Evolutionary conservation across 2,329 filamentous ascomycete genomes (phyloP), one percentile per base, ranked within the genome.

Genomic region (Bertia moriformis): DNA sequence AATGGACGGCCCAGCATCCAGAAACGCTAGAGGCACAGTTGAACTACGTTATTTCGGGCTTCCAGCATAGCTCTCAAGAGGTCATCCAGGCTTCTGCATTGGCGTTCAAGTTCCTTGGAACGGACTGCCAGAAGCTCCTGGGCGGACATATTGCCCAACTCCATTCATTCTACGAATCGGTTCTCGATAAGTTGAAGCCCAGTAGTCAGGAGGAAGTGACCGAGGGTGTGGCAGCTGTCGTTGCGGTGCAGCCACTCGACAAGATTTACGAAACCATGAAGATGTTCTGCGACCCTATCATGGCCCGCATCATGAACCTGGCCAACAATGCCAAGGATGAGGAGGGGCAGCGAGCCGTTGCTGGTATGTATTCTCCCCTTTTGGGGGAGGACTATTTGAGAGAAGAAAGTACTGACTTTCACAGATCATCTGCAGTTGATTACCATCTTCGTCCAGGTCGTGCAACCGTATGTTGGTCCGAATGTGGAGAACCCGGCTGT

Each of bases 91-190:
- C 89, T 15, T 85, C 91, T 14, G 91, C 91, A 4, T 75, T 96
- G 58, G 83, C 91, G 2, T 88, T 98, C 65, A 93, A 93, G 51
- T 98, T 91, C 65, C 88, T 98, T 60, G 96, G 93, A 53, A 87
- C 82, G 13, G 91, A 98, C 60, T 98, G 91, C 65, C 86, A 83
- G 48, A 77, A 86, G 51, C 69, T 94, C 24, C 71, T 98, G 18
- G 83, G 85, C 46, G 78, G 73, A 4, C 88, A 93, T 55, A 84
- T 93, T 24, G 59, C 78, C 5, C 85, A 94, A 50, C 69, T 98
- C 14, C 91, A 98, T 57, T 72, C 78, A 3, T 98, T 98, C 57
- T 98, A 95, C 57, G 78, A 93, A 51, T 79, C 83, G 46, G 81
- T 94, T 37, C 70, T 96, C 27, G 85, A 94, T 56, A 83, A 81